Evolutionary conservation across 192 early-diverging fungal genomes (phyloP).

Genomic region (Podochytrium sp.): DNA sequence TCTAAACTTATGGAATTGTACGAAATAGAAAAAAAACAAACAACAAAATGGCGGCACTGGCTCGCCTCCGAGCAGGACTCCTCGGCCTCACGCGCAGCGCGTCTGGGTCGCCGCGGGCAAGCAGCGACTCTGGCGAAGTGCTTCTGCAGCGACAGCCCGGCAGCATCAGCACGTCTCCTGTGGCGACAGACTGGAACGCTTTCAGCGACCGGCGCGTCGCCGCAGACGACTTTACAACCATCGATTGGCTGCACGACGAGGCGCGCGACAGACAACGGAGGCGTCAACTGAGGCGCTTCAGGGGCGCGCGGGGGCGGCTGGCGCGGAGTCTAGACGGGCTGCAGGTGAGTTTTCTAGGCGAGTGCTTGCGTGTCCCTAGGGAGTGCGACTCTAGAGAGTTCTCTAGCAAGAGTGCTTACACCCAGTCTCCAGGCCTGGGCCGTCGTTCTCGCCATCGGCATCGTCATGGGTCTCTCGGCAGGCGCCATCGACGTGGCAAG

Average conservation of each 20-base stretch:
- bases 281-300: neutral
- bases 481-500: conserved; percentile 51
- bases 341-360: no score
- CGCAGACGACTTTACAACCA: conserved; percentile 63
- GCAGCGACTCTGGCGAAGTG: no score
- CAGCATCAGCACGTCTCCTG: no score
- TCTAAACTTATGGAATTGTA: no score
- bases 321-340: conserved; percentile 11
- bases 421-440: conserved; percentile 50
- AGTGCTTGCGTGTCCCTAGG: conserved; percentile 1
- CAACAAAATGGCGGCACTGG: no score
- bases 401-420: no score
- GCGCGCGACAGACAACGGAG: conserved; percentile 74
- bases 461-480: conserved; percentile 46
- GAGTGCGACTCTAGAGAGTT: no score
- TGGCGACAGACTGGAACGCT: conserved; percentile 8
- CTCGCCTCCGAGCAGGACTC: no score
- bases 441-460: conserved; percentile 47
- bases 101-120: no score
- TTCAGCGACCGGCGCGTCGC: conserved; percentile 36
- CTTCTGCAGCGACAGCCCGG: no score
- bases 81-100: no score
- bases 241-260: conserved; percentile 90
- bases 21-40: no score
- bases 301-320: neutral